A percentile compares a stretch with the other conserved stretches of the same genome.
phyloP scores from a whole-genome alignment of 1,139 yeast genomes.

The Sugiyamaella grinbergsii region DNA sequence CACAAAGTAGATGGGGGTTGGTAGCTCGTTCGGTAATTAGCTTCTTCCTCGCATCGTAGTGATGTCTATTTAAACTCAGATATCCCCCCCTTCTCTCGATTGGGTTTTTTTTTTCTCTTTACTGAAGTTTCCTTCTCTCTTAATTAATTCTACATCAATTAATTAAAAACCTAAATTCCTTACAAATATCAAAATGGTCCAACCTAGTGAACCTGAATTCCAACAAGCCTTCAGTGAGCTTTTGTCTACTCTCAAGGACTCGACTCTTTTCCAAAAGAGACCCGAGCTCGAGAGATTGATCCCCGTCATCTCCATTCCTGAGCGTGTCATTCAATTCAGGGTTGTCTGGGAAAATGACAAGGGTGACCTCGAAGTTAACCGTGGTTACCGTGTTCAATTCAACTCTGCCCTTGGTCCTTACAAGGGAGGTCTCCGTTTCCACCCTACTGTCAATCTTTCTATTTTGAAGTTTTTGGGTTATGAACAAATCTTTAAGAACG shows the following conservation, averaged over 20 bases:
- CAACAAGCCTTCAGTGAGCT: conserved; percentile 98
- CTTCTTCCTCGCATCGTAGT: too few species aligned
- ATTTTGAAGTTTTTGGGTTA: conserved; percentile 95
- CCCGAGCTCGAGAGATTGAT: conserved; percentile 90
- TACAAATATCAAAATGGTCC: conserved; percentile 48
- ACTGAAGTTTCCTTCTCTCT: conserved; percentile 9
- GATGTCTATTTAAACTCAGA: conserved; percentile 13
- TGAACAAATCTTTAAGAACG: conserved; percentile 98
- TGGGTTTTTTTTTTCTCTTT: conserved; percentile 5
- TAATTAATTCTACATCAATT: neutral
- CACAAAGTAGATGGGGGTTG: conserved; percentile 12
- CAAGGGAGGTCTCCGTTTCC: conserved; percentile 99
- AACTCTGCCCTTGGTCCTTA: conserved; percentile 98
- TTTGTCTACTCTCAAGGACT: conserved; percentile 82
- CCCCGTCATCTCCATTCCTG: conserved; percentile 92
- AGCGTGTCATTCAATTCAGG: conserved; percentile 94
- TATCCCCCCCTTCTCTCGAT: conserved; percentile 4
- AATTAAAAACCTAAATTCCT: neutral
- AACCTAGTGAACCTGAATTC: conserved; percentile 91
- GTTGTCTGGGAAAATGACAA: conserved; percentile 97
- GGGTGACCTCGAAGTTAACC: conserved; percentile 89
- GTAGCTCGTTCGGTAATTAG: too few species aligned
- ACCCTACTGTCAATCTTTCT: conserved; percentile 93
- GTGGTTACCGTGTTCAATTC: conserved; percentile 98
- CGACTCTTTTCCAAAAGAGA: conserved; percentile 82